These are phyloP conservation scores for Leptographium flavum DNA, from an alignment of 2,329 filamentous ascomycete species.

Conservation along the genomic window DNA sequence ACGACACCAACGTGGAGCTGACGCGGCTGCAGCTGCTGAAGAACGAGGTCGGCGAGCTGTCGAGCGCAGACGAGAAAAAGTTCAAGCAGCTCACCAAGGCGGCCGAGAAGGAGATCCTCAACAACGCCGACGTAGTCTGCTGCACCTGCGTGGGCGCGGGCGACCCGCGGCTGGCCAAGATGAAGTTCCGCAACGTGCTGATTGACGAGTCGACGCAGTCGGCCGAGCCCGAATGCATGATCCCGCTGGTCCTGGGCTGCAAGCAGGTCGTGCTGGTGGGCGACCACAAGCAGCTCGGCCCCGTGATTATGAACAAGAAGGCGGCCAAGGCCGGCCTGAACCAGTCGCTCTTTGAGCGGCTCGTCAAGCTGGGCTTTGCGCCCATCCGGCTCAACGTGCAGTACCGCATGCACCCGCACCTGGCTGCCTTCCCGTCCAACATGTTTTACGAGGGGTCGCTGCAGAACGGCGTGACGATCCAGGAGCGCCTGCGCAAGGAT, in stretches of 20 bases:
- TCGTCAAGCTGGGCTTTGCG: conserved; percentile 79
- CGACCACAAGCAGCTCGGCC: conserved; percentile 94
- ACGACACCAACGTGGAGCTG: conserved; percentile 88
- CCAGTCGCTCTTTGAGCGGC: conserved; percentile 93
- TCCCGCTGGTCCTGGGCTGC: conserved; percentile 88
- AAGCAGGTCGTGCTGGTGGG: conserved; percentile 98
- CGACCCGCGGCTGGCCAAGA: conserved; percentile 85
- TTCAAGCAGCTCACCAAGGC: conserved; percentile 90
- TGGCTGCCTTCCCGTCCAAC: conserved; percentile 95
- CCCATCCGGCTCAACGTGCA: conserved; percentile 93
- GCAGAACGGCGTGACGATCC: conserved; percentile 88
- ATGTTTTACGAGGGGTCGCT: conserved; percentile 99
- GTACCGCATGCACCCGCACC: conserved; percentile 96
- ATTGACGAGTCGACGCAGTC: conserved; percentile 98
- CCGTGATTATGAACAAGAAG: conserved; percentile 99
- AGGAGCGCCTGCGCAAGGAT: conserved; percentile 76
- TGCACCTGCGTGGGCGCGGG: conserved; percentile 97
- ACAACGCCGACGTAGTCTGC: conserved; percentile 93
- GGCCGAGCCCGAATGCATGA: conserved; percentile 97
- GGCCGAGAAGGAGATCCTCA: conserved; percentile 88
- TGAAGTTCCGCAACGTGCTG: conserved; percentile 95
- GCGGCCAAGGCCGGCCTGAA: conserved; percentile 94
- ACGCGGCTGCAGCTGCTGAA: conserved; percentile 89
- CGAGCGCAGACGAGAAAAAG: conserved; percentile 94
- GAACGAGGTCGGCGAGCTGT: conserved; percentile 77